Evolutionary conservation across 257 asterid genomes (phyloP).

Genomic region (Petunia axillaris): DNA sequence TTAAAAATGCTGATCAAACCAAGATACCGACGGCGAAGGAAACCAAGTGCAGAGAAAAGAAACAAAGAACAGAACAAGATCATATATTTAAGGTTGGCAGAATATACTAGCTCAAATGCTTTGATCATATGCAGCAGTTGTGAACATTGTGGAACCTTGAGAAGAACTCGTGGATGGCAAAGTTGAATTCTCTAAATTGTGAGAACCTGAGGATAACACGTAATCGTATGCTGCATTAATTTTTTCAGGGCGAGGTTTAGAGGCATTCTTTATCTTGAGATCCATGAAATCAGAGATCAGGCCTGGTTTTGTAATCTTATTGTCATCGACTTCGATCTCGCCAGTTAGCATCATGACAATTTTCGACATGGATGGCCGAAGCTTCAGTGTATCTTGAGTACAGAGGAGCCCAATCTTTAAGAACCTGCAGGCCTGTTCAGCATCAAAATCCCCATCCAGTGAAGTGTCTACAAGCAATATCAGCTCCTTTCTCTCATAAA

Average conservation of each 20-base stretch:
- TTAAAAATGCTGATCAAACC: no score
- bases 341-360: slow-evolving; percentile 80
- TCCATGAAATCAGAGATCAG: slow-evolving; percentile 90
- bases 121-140: slow-evolving; percentile 29
- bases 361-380: slow-evolving; percentile 88
- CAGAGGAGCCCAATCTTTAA: slow-evolving; percentile 87
- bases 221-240: slow-evolving; percentile 35
- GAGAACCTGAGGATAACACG: slow-evolving; percentile 58
- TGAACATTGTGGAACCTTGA: slow-evolving; percentile 58
- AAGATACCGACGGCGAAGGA: no score
- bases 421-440: slow-evolving; percentile 80
- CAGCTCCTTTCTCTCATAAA: slow-evolving; percentile 66
- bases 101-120: slow-evolving; percentile 27
- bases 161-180: slow-evolving; percentile 53
- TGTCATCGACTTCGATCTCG: slow-evolving; percentile 46
- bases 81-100: no score
- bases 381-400: slow-evolving; percentile 84
- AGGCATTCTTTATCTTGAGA: slow-evolving; percentile 57
- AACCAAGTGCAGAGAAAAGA: no score
- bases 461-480: slow-evolving; percentile 70
- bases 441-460: slow-evolving; percentile 72
- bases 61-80: no score
- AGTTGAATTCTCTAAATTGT: slow-evolving; percentile 43
- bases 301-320: slow-evolving; percentile 78
- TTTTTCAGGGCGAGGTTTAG: slow-evolving; percentile 42